Percentiles rank a stretch among this genome's conserved stretches.
phyloP scores from a whole-genome alignment of 2,329 filamentous ascomycete species.

The Beauveria caledonica region DNA sequence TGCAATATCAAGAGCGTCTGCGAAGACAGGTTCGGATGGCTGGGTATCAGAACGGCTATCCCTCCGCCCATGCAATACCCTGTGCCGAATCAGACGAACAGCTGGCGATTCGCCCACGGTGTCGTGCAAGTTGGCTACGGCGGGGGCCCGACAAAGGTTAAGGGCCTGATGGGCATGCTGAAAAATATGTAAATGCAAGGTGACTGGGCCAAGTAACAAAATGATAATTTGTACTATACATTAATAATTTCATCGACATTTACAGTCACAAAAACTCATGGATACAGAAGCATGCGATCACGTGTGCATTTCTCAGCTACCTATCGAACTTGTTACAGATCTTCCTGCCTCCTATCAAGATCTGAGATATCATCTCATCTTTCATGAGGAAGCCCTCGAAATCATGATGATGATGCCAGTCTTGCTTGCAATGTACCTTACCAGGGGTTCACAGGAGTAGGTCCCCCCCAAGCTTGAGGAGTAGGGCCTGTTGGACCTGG shows the following conservation, averaged over 20 bases:
- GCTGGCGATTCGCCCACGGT: conserved; percentile 57
- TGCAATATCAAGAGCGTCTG: conserved; percentile 88
- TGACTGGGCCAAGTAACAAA: background rate
- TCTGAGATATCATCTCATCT: no score
- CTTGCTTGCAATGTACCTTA: background rate
- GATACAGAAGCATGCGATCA: background rate
- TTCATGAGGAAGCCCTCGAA: background rate
- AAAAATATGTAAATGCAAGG: conserved; percentile 29
- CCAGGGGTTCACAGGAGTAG: background rate
- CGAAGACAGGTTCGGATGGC: conserved; percentile 57
- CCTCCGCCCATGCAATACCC: conserved; percentile 77
- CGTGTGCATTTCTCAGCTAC: background rate
- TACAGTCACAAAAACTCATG: background rate
- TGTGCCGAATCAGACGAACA: conserved; percentile 52
- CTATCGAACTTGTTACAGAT: background rate
- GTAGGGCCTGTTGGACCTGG: background rate
- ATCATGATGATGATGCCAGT: no score
- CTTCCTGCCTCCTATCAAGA: background rate
- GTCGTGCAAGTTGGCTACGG: conserved; percentile 56
- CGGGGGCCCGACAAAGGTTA: conserved; percentile 26
- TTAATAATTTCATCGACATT: background rate
- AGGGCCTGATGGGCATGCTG: conserved; percentile 33
- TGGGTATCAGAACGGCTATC: conserved; percentile 66
- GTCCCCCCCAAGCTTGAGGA: conserved; percentile 5
- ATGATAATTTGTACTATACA: background rate